These are phyloP conservation scores for Cucurbita maxima DNA, from an alignment of 306 rosid genomes.

Conservation along the genomic window DNA sequence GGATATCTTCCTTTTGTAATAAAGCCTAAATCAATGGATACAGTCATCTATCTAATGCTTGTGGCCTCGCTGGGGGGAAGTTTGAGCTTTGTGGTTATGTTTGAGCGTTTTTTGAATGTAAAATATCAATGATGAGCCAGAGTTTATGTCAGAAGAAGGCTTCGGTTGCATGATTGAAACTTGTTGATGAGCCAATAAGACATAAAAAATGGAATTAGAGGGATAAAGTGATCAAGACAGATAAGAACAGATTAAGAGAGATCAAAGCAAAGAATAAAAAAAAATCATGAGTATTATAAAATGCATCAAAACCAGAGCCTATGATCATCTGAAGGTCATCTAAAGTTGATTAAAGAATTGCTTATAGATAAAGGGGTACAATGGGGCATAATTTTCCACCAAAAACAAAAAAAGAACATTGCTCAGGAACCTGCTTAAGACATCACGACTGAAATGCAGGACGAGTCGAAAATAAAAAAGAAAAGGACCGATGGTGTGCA, in stretches of 20 bases:
- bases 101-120: background rate
- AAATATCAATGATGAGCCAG: background rate
- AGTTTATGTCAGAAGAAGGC: background rate
- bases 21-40: background rate
- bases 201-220: background rate
- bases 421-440: background rate
- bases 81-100: background rate
- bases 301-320: background rate
- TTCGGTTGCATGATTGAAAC: background rate
- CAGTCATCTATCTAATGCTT: background rate
- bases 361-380: background rate
- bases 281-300: background rate
- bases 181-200: background rate
- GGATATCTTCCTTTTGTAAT: background rate
- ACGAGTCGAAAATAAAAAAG: background rate
- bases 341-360: background rate
- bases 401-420: too few species aligned
- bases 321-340: background rate
- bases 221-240: background rate
- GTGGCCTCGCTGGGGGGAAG: background rate
- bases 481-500: background rate
- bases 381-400: background rate
- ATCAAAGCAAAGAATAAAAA: background rate
- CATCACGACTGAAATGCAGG: too few species aligned
- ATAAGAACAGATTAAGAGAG: background rate